Conservation (phyloP, 257 asterid genomes). For the Knoxia roxburghii region DNA sequence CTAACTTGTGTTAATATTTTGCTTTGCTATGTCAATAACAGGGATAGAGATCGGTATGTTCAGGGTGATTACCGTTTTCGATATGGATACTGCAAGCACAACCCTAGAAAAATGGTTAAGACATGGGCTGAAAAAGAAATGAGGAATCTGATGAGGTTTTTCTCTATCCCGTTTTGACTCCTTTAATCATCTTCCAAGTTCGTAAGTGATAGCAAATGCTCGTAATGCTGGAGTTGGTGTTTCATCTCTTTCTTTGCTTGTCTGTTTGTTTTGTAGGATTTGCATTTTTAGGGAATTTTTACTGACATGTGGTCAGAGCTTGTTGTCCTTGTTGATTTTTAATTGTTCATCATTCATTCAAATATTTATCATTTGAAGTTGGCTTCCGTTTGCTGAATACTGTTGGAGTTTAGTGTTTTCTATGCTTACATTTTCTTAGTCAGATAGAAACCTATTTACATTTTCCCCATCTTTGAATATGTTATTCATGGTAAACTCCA, state of each 20-base stretch:
- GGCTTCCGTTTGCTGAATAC: background rate
- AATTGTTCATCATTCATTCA: background rate
- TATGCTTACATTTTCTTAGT: background rate
- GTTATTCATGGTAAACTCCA: conserved; percentile 31
- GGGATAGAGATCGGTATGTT: conserved; percentile 96
- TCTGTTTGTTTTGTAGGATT: background rate
- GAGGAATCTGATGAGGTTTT: conserved; percentile 95
- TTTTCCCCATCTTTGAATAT: background rate
- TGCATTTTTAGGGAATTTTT: background rate
- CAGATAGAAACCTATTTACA: background rate
- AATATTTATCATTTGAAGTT: background rate
- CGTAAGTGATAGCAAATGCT: background rate
- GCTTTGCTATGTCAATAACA: conserved; percentile 31
- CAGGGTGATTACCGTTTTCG: conserved; percentile 95
- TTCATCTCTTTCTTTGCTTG: too few species aligned
- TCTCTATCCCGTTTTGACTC: conserved; percentile 1
- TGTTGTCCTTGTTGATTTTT: background rate
- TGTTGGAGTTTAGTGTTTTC: too few species aligned
- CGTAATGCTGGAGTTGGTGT: background rate
- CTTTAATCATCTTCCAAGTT: background rate
- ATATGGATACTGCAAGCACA: conserved; percentile 89
- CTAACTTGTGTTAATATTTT: background rate
- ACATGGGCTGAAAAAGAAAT: conserved; percentile 99
- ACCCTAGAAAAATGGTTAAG: conserved; percentile 95
- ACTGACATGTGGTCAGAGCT: background rate